Percentiles rank a stretch among this genome's conserved stretches.
phyloP scores from a whole-genome alignment of 1,284 basidiomycete genomes.

The Ganoderma lucidum region DNA sequence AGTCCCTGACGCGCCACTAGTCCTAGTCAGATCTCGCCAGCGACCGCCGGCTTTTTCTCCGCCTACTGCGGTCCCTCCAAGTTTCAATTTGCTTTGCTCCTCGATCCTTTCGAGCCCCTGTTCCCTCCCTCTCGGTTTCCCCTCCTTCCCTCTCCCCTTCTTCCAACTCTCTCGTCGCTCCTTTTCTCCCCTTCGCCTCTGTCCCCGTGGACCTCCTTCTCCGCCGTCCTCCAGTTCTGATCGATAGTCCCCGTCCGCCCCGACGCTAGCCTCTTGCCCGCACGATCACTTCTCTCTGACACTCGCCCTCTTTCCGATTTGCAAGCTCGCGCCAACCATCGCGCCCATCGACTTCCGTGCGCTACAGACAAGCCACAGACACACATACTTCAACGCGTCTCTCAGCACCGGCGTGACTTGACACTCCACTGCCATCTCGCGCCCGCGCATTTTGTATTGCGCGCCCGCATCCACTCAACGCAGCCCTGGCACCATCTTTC shows the following conservation, averaged over 20 bases:
- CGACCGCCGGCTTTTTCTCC: neutral
- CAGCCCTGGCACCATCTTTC: slow-evolving; percentile 3
- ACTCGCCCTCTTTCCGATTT: neutral
- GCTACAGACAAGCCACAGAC: neutral
- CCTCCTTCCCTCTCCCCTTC: slow-evolving; percentile 4
- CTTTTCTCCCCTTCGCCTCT: neutral
- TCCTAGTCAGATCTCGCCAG: neutral
- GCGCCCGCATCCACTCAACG: neutral
- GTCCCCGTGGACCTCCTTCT: neutral
- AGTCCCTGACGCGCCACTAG: neutral
- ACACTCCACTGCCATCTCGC: neutral
- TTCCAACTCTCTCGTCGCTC: slow-evolving; percentile 11
- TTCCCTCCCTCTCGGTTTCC: neutral
- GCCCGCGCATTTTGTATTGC: neutral
- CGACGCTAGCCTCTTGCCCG: slow-evolving; percentile 4
- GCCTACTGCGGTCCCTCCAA: neutral
- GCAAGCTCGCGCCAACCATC: neutral
- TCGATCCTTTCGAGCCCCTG: neutral
- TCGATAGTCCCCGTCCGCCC: slow-evolving; percentile 1
- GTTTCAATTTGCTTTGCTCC: neutral
- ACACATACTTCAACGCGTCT: neutral
- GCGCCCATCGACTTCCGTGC: neutral
- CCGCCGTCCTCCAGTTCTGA: neutral
- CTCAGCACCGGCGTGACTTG: neutral
- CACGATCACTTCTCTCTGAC: neutral